These are phyloP conservation scores for Carex scoparia DNA, from an alignment of 176 grass and related monocot genomes.

Conservation along the genomic window DNA sequence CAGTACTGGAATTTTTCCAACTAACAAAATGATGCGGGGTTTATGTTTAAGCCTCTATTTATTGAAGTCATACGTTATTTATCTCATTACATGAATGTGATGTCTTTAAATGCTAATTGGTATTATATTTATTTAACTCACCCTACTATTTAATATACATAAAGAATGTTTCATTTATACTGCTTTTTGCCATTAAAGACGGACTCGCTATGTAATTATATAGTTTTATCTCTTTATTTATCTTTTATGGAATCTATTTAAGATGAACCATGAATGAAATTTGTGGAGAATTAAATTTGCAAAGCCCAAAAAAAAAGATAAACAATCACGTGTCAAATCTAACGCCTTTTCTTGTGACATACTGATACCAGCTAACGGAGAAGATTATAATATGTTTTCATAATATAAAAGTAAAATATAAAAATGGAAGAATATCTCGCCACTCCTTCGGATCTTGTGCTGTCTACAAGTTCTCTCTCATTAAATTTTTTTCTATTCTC, in stretches of 20 bases:
- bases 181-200: too few species aligned
- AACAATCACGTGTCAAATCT: constrained; percentile 6
- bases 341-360: not conserved
- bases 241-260: not conserved
- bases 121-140: not conserved
- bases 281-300: not conserved
- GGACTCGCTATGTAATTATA: not conserved
- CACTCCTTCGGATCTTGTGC: not conserved
- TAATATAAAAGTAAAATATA: not conserved
- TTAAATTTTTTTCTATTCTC: not conserved
- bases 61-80: not conserved
- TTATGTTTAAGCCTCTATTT: not conserved
- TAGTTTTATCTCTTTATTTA: not conserved
- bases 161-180: too few species aligned
- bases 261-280: not conserved
- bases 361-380: not conserved
- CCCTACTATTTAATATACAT: too few species aligned
- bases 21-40: not conserved
- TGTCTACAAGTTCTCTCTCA: not conserved
- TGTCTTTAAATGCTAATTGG: not conserved
- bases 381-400: not conserved
- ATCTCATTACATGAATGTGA: not conserved
- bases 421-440: not conserved
- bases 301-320: not conserved
- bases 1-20: not conserved